phyloP scores from a whole-genome alignment of 2,329 filamentous ascomycete genomes.

The Parastagonospora nodorum region DNA sequence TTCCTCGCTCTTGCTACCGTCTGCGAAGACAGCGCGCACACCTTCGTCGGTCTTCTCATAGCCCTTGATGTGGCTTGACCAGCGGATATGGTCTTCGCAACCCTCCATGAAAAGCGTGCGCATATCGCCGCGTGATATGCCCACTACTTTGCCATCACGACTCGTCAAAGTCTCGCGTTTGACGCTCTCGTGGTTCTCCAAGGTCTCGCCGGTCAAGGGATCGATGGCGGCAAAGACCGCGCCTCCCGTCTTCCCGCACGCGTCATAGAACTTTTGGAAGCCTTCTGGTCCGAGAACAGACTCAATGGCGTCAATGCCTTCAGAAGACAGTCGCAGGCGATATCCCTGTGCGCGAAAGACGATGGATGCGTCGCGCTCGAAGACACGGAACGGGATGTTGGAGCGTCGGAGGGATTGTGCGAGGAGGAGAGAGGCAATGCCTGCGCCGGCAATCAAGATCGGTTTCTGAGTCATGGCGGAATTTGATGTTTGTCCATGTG shows the following conservation, averaged over 20 bases:
- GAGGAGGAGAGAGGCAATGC: slow-evolving; percentile 39
- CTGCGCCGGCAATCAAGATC: slow-evolving; percentile 47
- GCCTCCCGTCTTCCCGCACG: slow-evolving; percentile 65
- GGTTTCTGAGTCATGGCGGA: slow-evolving; percentile 39
- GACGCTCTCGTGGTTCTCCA: slow-evolving; percentile 26
- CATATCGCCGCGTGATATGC: slow-evolving; percentile 68
- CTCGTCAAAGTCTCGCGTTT: slow-evolving; percentile 49
- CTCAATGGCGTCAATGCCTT: slow-evolving; percentile 66
- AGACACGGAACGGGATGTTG: slow-evolving; percentile 41
- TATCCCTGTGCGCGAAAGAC: slow-evolving; percentile 67
- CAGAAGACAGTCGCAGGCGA: slow-evolving; percentile 60
- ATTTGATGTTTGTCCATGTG: background rate
- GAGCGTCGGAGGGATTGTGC: slow-evolving; percentile 35
- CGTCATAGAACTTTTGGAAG: slow-evolving; percentile 63
- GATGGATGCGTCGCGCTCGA: slow-evolving; percentile 52
- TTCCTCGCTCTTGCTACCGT: slow-evolving; percentile 63
- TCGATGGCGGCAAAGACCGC: slow-evolving; percentile 57
- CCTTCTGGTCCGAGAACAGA: slow-evolving; percentile 56
- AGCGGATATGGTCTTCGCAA: slow-evolving; percentile 61
- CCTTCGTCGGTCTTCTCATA: slow-evolving; percentile 63
- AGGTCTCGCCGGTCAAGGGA: slow-evolving; percentile 58
- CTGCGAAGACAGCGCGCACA: slow-evolving; percentile 63
- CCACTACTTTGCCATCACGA: slow-evolving; percentile 63
- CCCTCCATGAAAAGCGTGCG: slow-evolving; percentile 62
- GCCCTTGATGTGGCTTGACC: slow-evolving; percentile 60